phyloP scores from a whole-genome alignment of 306 rosid species.

The Crotalaria pallida region DNA sequence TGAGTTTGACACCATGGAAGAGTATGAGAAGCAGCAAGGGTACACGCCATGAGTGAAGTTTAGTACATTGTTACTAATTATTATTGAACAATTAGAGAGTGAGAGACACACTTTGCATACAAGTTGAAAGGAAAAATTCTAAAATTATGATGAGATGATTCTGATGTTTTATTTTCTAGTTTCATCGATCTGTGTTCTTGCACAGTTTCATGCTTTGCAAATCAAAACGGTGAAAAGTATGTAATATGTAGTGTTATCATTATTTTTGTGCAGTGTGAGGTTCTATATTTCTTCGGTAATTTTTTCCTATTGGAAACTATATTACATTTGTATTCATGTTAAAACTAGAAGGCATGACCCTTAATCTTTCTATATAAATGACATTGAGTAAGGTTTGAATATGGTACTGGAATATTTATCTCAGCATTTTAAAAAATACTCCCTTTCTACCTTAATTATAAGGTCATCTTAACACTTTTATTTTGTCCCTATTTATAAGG shows the following conservation, averaged over 20 bases:
- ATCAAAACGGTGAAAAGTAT: constrained; percentile 8
- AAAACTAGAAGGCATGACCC: constrained; percentile 1
- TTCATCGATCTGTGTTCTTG: constrained; percentile 27
- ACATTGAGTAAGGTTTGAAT: too few species aligned
- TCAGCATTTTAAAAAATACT: too few species aligned
- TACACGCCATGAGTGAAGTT: constrained; percentile 38
- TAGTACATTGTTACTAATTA: too few species aligned
- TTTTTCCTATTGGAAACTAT: background rate
- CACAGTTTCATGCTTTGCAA: constrained; percentile 21
- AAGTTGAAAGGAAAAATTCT: background rate
- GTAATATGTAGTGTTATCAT: constrained; percentile 1
- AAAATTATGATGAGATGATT: constrained; percentile 20
- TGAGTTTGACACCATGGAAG: constrained; percentile 72
- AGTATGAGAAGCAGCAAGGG: constrained; percentile 60
- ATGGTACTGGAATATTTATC: too few species aligned
- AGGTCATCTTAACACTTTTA: too few species aligned
- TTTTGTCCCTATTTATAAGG: too few species aligned
- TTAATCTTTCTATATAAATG: background rate
- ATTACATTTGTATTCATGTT: background rate
- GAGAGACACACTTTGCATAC: constrained; percentile 6
- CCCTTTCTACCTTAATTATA: too few species aligned
- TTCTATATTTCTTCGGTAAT: background rate
- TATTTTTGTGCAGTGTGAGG: constrained; percentile 26
- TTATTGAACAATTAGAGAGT: background rate
- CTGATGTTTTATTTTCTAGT: constrained; percentile 17